phyloP scores from a whole-genome alignment of 441 rosid species.

The Bruguiera hainesii region DNA sequence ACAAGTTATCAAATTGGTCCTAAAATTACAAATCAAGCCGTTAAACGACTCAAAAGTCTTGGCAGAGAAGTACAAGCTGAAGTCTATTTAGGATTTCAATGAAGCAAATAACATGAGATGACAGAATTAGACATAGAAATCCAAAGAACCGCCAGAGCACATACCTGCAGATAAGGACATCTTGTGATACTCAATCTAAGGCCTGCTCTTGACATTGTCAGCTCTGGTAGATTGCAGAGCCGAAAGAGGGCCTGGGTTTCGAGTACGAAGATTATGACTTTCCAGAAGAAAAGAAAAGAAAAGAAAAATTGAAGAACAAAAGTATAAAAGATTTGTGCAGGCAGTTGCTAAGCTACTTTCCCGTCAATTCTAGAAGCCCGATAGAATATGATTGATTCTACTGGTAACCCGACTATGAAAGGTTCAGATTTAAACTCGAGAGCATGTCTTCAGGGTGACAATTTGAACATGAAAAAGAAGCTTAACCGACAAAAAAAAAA shows the following conservation, averaged over 20 bases:
- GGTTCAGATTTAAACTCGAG: no score
- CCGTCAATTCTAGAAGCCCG: no score
- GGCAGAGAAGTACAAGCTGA: slow-evolving; percentile 3
- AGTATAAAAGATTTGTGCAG: neutral
- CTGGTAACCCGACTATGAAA: no score
- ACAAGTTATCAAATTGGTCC: neutral
- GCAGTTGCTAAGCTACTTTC: no score
- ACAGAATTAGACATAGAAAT: slow-evolving; percentile 3
- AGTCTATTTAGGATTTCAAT: neutral
- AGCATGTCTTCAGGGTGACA: neutral
- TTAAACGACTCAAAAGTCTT: no score
- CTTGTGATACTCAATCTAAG: slow-evolving; percentile 18
- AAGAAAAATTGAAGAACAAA: neutral
- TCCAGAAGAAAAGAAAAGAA: neutral
- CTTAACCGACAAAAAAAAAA: neutral
- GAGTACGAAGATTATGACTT: neutral
- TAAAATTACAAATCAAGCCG: neutral
- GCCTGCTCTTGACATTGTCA: slow-evolving; percentile 18
- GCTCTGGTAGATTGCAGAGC: slow-evolving; percentile 18
- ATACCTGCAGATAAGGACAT: slow-evolving; percentile 33
- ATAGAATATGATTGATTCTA: no score
- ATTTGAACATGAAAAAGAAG: neutral
- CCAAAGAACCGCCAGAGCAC: slow-evolving; percentile 22
- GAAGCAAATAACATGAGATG: neutral
- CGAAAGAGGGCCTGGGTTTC: slow-evolving; percentile 22